Conservation (phyloP, 768 basidiomycete species). For the Boletus pseudopeckii region DNA sequence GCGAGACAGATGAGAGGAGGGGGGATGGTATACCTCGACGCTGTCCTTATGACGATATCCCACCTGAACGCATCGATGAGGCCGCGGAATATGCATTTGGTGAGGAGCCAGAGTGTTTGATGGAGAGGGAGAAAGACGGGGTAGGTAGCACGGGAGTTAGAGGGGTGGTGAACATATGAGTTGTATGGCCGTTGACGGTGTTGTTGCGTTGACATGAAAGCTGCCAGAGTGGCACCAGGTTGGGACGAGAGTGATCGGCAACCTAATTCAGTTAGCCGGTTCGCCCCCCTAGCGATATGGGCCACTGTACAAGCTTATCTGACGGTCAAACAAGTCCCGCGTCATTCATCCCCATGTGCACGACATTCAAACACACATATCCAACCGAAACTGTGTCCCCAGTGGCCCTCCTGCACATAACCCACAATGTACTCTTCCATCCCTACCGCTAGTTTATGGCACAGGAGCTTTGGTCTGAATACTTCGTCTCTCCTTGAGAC, state of each 20-base stretch:
- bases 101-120: constrained; percentile 58
- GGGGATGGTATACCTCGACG: constrained; percentile 48
- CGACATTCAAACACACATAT: not conserved
- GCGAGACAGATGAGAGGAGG: constrained; percentile 5
- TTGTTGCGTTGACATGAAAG: constrained; percentile 26
- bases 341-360: not conserved
- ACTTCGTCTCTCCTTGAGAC: no score
- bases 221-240: not conserved
- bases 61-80: constrained; percentile 71
- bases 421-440: constrained; percentile 2
- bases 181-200: constrained; percentile 4
- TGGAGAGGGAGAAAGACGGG: constrained; percentile 65
- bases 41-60: constrained; percentile 57
- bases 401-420: not conserved
- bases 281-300: constrained; percentile 6
- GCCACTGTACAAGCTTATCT: not conserved
- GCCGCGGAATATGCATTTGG: constrained; percentile 56
- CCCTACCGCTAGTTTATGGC: not conserved
- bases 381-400: not conserved
- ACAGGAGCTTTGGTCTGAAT: not conserved
- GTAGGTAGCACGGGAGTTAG: constrained; percentile 51
- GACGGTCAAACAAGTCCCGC: not conserved
- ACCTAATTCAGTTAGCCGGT: not conserved
- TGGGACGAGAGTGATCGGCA: constrained; percentile 5
- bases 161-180: constrained; percentile 12